These are phyloP conservation scores for Collybiopsis luxurians DNA, from an alignment of 768 basidiomycete genomes.

Conservation along the genomic window DNA sequence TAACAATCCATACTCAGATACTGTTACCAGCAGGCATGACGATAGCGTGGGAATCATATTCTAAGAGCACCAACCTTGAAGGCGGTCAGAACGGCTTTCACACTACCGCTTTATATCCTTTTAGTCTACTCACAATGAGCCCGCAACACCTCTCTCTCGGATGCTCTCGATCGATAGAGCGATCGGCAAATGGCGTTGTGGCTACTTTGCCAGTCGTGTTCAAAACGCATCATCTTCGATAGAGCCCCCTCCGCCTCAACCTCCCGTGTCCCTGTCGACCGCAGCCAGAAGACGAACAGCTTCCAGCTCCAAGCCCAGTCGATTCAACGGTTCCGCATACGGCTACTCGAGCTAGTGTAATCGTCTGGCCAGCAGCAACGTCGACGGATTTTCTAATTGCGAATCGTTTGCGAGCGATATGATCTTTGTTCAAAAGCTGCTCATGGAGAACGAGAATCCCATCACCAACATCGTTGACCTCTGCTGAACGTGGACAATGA, in stretches of 20 bases:
- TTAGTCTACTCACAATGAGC: too few relatives aligned
- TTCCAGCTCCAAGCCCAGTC: conserved; percentile 47
- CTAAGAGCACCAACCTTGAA: too few relatives aligned
- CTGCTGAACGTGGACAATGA: conserved; percentile 96
- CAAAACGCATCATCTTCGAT: conserved; percentile 33
- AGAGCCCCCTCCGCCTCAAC: conserved; percentile 32
- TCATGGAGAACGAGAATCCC: conserved; percentile 95
- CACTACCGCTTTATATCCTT: too few relatives aligned
- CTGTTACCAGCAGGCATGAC: too few relatives aligned
- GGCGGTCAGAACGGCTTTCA: too few relatives aligned
- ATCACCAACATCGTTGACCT: conserved; percentile 91
- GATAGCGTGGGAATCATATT: too few relatives aligned
- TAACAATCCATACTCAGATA: too few relatives aligned
- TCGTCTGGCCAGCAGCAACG: conserved; percentile 53
- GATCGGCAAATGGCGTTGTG: conserved; percentile 54
- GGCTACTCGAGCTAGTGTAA: conserved; percentile 64
- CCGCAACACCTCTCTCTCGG: conserved; percentile 29
- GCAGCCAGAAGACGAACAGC: conserved; percentile 42
- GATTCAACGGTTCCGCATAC: conserved; percentile 75
- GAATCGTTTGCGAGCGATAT: conserved; percentile 52
- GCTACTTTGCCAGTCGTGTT: conserved; percentile 54
- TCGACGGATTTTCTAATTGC: conserved; percentile 22
- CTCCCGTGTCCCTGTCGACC: conserved; percentile 45
- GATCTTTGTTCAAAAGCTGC: conserved; percentile 83
- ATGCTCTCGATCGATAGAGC: conserved; percentile 34